Evolutionary conservation across 331 rosid species (phyloP).

Genomic region (Rhamnella rubrinervis): DNA sequence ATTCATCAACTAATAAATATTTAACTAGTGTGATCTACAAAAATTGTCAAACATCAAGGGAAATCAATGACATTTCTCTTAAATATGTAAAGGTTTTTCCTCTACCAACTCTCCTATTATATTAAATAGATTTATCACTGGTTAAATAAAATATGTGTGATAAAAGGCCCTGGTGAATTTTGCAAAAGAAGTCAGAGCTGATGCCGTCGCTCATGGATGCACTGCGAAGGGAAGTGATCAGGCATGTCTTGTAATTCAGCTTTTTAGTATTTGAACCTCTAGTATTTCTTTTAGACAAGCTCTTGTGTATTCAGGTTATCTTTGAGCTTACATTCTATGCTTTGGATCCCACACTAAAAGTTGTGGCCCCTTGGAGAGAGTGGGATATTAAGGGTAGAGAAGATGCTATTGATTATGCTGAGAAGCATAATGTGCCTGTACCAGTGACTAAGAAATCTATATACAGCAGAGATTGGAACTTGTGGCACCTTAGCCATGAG

Average conservation of each 20-base stretch:
- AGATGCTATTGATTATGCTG: too few species aligned
- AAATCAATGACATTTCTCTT: too few species aligned
- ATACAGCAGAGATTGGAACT: constrained; percentile 85
- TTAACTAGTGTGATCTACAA: too few species aligned
- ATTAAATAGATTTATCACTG: background rate
- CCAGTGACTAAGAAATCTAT: constrained; percentile 79
- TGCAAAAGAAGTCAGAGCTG: constrained; percentile 92
- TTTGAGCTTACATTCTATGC: constrained; percentile 87
- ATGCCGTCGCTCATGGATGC: constrained; percentile 85
- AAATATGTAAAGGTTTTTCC: background rate
- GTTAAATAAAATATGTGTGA: too few species aligned
- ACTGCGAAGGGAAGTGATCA: constrained; percentile 93
- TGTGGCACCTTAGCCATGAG: constrained; percentile 99
- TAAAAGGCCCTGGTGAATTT: constrained; percentile 90
- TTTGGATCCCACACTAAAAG: constrained; percentile 66
- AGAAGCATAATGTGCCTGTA: constrained; percentile 76
- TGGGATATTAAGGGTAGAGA: constrained; percentile 95
- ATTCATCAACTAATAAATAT: too few species aligned
- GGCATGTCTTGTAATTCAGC: constrained; percentile 42
- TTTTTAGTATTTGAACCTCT: background rate
- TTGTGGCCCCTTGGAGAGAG: constrained; percentile 92
- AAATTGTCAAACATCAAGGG: too few species aligned
- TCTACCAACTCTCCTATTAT: background rate
- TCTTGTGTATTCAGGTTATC: constrained; percentile 53
- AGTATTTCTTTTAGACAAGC: constrained; percentile 22